Percentiles rank a stretch among this genome's conserved stretches.
These are phyloP conservation scores for Solanum ossicruentum DNA, from an alignment of 257 asterid species.

Conservation along the genomic window DNA sequence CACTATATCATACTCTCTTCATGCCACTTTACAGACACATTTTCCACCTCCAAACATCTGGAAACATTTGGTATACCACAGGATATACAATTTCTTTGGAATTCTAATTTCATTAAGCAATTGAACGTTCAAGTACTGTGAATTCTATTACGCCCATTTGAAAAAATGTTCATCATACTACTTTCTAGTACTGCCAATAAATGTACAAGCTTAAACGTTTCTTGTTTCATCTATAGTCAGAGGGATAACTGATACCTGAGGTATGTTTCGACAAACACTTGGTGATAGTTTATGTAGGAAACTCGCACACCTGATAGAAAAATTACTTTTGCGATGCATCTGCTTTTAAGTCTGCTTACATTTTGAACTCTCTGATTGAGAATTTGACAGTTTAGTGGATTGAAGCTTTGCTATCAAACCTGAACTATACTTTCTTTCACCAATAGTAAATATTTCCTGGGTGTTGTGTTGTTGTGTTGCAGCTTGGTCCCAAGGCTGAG, in stretches of 20 bases:
- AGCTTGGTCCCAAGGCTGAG: conserved; percentile 32
- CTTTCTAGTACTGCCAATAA: neutral
- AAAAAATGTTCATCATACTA: neutral
- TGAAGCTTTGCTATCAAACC: neutral
- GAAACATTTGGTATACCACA: neutral
- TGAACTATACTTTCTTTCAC: neutral
- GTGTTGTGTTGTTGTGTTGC: neutral
- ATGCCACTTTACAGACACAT: neutral
- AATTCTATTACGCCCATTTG: neutral
- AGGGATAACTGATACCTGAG: too few species aligned
- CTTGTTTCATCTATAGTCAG: neutral
- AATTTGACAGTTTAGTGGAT: neutral
- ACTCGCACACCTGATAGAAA: neutral
- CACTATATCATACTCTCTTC: neutral
- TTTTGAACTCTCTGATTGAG: neutral
- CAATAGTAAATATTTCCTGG: neutral
- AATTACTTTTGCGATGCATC: neutral
- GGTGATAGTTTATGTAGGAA: too few species aligned
- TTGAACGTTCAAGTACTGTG: neutral
- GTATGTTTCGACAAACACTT: too few species aligned
- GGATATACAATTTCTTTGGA: neutral
- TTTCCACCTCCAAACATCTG: neutral
- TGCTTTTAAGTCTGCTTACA: neutral
- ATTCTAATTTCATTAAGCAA: neutral
- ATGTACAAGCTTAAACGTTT: neutral